Percentiles rank a stretch among this genome's conserved stretches.
These are phyloP conservation scores for Plantago coronopus DNA, from an alignment of 305 asterid species.

Conservation along the genomic window DNA sequence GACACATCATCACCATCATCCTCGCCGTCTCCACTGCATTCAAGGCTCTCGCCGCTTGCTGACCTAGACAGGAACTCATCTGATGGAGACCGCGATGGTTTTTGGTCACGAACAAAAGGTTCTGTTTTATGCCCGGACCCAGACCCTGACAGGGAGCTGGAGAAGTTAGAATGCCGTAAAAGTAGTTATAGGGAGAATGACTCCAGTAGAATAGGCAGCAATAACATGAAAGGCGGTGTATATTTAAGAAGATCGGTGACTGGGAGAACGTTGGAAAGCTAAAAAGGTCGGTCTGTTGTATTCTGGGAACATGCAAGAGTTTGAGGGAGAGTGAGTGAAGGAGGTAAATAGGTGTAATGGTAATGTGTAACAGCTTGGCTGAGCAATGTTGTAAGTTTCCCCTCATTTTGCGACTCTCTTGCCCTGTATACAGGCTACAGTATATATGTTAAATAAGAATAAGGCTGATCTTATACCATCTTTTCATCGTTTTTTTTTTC, in stretches of 20 bases:
- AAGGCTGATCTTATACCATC: constrained; percentile 1
- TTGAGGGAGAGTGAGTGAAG: constrained; percentile 17
- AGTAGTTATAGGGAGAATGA: constrained; percentile 36
- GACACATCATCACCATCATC: constrained; percentile 61
- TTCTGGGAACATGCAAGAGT: constrained; percentile 24
- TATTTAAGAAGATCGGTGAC: constrained; percentile 40
- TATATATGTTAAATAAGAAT: constrained; percentile 10
- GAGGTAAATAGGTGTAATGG: constrained; percentile 10
- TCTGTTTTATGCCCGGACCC: constrained; percentile 28
- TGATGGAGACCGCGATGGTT: constrained; percentile 25
- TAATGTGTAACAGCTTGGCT: constrained; percentile 21
- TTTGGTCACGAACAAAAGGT: constrained; percentile 22
- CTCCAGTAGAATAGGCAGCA: constrained; percentile 20
- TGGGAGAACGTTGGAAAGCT: constrained; percentile 21
- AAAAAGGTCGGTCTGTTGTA: constrained; percentile 14
- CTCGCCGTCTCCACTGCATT: constrained; percentile 44
- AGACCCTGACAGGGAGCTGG: constrained; percentile 31
- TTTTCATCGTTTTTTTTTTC: not conserved
- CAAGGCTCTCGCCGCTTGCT: constrained; percentile 40
- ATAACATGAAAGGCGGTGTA: constrained; percentile 32
- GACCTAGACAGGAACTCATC: constrained; percentile 44
- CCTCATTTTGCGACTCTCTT: constrained; percentile 40
- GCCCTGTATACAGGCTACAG: constrained; percentile 27
- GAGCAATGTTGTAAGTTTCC: constrained; percentile 25
- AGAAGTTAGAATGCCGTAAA: constrained; percentile 30